Evolutionary conservation across 2,329 filamentous ascomycete genomes (phyloP), one percentile per base, ranked within the genome.

Genomic region (Fusarium neocosmosporiellum): DNA sequence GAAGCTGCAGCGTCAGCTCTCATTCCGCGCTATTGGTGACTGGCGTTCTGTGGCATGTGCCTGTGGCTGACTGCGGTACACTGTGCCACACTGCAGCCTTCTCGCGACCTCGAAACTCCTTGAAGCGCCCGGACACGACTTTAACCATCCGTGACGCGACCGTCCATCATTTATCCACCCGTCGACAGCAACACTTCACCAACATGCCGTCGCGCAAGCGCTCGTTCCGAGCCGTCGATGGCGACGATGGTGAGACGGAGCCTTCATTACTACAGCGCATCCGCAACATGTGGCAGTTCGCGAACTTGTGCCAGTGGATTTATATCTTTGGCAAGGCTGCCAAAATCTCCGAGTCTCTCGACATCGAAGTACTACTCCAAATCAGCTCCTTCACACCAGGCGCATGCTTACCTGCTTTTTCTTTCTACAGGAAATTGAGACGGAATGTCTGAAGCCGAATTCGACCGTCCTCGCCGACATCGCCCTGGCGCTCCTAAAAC

Each of bases 231-330:
- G 75, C 63, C 54, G 31, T 73, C 31, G 71, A 78, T 27, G 63
- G 59, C 36, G 73, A 66, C 2, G 69, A 63, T 63, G 48, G 29
- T 36, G 71, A 74, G 55, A 66, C 63, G n/a, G 65, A 69, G 39
- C 53, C 66, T 24, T 72, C 76, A 7, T 41, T 78, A 22, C 62
- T 97, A 31, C 85, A 90, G 66, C 91, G 88, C 73, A 88, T 98
- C 75, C 91, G 96, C 71, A 96, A 94, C 80, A 95, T 94, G 88
- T 98, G 96, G 95, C 93, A 98, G 82, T 98, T 98, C 83, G 94
- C 96, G 69, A 96, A 95, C 78, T 85, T 98, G 9, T 95, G 93
- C 84, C 96, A 99, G 83, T 99, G 95, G 88, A 94, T 98, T 69
- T 93, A 92, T 81, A 90, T 96, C 43, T 99, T 99, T 82, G 95